A percentile compares a stretch with the other conserved stretches of the same genome.
These are phyloP conservation scores for Tagetes erecta DNA, from an alignment of 129 eudicot genomes.

Conservation along the genomic window DNA sequence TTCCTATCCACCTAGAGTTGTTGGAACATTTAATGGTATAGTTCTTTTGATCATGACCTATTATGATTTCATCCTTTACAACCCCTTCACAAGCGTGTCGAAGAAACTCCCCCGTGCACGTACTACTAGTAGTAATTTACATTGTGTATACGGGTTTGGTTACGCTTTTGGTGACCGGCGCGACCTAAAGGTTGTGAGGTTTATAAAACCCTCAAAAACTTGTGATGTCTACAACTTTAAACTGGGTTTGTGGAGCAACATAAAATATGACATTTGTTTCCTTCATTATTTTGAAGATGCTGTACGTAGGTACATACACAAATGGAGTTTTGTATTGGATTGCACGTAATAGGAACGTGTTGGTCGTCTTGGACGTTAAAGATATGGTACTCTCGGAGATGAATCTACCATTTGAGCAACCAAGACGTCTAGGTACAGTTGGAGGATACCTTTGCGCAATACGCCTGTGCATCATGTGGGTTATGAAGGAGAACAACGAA, in stretches of 20 bases:
- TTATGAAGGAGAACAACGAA: not conserved
- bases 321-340: conserved; percentile 16
- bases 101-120: not conserved
- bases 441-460: not conserved
- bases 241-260: conserved; percentile 2
- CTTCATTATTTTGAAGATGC: not conserved
- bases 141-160: not conserved
- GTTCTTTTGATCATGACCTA: not conserved
- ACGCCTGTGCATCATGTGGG: not conserved
- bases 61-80: not conserved
- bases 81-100: not conserved
- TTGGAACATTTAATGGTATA: conserved; percentile 14
- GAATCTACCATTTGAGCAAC: not conserved
- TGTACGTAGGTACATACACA: not conserved
- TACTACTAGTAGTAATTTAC: too few relatives aligned
- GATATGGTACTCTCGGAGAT: conserved; percentile 7
- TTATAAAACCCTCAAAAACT: not conserved
- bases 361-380: conserved; percentile 9
- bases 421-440: not conserved
- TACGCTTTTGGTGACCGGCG: not conserved
- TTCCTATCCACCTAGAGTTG: not conserved
- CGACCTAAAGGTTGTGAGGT: conserved; percentile 13
- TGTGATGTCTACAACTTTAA: not conserved
- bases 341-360: not conserved
- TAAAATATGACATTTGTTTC: not conserved